phyloP scores from a whole-genome alignment of 2,329 filamentous ascomycete genomes.

The Penicillium sp. region DNA sequence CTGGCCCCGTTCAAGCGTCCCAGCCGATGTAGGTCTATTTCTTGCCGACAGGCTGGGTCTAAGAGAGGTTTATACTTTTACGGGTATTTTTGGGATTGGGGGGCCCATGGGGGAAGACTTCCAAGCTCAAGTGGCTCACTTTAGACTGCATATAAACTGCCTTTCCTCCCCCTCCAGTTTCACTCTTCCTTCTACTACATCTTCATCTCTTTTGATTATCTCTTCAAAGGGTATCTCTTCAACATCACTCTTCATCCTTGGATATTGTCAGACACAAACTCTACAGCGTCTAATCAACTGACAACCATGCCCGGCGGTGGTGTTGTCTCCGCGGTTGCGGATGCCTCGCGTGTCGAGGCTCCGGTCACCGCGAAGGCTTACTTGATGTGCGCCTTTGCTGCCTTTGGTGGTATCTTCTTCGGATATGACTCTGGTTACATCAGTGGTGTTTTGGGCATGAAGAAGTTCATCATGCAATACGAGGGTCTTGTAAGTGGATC shows the following conservation, averaged over 20 bases:
- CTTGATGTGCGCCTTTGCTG: conserved; percentile 61
- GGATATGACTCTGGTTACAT: conserved; percentile 62
- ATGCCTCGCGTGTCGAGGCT: conserved; percentile 58
- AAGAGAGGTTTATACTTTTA: neutral
- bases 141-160: conserved; percentile 2
- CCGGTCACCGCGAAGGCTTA: conserved; percentile 62
- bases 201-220: neutral
- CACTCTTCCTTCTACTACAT: neutral
- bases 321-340: conserved; percentile 40
- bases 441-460: conserved; percentile 53
- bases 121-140: neutral
- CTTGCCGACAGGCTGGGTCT: neutral
- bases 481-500: conserved; percentile 32
- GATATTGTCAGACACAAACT: no score
- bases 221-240: neutral
- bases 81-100: neutral
- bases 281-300: neutral
- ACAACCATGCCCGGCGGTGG: conserved; percentile 29
- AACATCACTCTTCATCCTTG: neutral
- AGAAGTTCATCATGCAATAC: conserved; percentile 48
- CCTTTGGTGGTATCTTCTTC: conserved; percentile 63
- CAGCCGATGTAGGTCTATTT: neutral
- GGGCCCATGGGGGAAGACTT: neutral
- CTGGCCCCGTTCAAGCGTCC: neutral
- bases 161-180: neutral